These are phyloP conservation scores for Neonothopanus nambi DNA, from an alignment of 1,284 basidiomycete species.

Conservation along the genomic window DNA sequence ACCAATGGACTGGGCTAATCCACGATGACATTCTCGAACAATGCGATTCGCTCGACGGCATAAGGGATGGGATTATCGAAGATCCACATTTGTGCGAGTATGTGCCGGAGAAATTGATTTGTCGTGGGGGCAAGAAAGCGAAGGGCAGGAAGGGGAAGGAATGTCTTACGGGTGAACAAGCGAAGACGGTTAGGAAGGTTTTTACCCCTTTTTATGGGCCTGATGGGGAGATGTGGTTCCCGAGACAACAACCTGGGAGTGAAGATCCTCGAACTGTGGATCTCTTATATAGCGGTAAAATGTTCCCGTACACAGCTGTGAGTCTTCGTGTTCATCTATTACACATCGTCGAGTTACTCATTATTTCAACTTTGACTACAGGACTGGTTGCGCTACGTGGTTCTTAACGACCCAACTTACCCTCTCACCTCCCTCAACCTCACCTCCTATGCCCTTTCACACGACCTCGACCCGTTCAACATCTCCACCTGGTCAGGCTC, in stretches of 20 bases:
- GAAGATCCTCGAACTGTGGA: neutral
- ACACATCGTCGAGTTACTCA: neutral
- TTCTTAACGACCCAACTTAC: slow-evolving; percentile 5
- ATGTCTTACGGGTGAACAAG: slow-evolving; percentile 24
- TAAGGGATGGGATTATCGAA: slow-evolving; percentile 9
- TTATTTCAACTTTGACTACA: neutral
- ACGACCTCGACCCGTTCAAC: slow-evolving; percentile 9
- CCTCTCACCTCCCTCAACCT: slow-evolving; percentile 1
- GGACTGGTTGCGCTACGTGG: slow-evolving; percentile 12
- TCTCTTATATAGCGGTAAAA: slow-evolving; percentile 8
- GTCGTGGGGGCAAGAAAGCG: slow-evolving; percentile 20
- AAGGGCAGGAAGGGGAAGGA: slow-evolving; percentile 23
- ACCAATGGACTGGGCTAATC: neutral
- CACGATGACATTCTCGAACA: slow-evolving; percentile 8
- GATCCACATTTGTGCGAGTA: slow-evolving; percentile 29
- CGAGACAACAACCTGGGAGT: slow-evolving; percentile 22
- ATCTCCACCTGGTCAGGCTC: slow-evolving; percentile 10
- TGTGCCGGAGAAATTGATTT: slow-evolving; percentile 28
- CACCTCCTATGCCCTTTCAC: neutral
- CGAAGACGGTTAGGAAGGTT: slow-evolving; percentile 31
- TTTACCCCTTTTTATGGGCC: slow-evolving; percentile 31
- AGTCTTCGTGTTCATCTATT: neutral
- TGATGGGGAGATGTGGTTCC: slow-evolving; percentile 30
- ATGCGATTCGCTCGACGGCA: slow-evolving; percentile 7
- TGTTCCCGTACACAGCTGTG: slow-evolving; percentile 12